These are phyloP conservation scores for Penicillium herquei DNA, from an alignment of 495 filamentous ascomycete genomes.

Conservation along the genomic window DNA sequence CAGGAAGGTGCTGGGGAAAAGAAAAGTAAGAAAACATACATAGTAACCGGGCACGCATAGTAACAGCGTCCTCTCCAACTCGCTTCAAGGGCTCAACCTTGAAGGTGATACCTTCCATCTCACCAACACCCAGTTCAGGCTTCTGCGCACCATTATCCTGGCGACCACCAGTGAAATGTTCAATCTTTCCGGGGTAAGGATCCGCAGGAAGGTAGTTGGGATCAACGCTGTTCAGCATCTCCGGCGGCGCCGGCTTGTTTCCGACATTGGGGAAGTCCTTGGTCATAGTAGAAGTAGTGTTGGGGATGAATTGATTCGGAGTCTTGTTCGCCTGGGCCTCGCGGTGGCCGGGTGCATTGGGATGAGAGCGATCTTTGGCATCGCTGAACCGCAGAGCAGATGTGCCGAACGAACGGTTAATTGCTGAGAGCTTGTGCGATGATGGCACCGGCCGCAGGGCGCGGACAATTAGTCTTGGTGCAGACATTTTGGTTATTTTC, in stretches of 20 bases:
- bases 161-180: slow-evolving; percentile 61
- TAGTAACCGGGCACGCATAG: slow-evolving; percentile 84
- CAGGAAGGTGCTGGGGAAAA: background rate
- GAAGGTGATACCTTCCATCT: slow-evolving; percentile 85
- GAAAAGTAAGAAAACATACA: slow-evolving; percentile 59
- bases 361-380: slow-evolving; percentile 23
- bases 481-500: slow-evolving; percentile 34
- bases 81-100: slow-evolving; percentile 84
- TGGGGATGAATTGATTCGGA: slow-evolving; percentile 60
- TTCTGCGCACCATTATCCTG: slow-evolving; percentile 50
- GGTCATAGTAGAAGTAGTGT: slow-evolving; percentile 62
- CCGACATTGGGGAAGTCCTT: slow-evolving; percentile 62
- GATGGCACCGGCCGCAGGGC: slow-evolving; percentile 29
- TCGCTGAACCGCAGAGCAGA: slow-evolving; percentile 35
- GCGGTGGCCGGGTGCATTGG: slow-evolving; percentile 48
- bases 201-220: slow-evolving; percentile 57
- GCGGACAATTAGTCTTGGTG: slow-evolving; percentile 33
- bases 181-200: slow-evolving; percentile 56
- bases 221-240: slow-evolving; percentile 57
- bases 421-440: slow-evolving; percentile 16
- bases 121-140: slow-evolving; percentile 82
- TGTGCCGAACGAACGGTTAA: slow-evolving; percentile 35
- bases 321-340: slow-evolving; percentile 54
- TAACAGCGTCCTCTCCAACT: slow-evolving; percentile 73
- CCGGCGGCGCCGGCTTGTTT: slow-evolving; percentile 55